Conservation (phyloP, 1,284 basidiomycete species). For the Polyporus tsugae region DNA sequence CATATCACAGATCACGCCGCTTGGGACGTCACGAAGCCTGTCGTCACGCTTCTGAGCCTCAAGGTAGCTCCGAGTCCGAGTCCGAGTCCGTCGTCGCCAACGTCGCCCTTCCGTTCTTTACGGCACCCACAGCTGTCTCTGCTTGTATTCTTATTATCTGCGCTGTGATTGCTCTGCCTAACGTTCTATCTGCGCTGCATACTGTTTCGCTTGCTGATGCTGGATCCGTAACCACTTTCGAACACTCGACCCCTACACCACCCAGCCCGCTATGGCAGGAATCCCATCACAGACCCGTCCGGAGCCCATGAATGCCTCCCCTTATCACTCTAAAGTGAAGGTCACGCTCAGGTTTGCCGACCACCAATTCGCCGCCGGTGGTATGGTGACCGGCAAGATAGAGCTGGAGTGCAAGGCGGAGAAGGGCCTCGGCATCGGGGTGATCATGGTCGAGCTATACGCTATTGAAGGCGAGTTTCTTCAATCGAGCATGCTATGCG, state of each 20-base stretch:
- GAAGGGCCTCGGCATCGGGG: slow-evolving; percentile 71
- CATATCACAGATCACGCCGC: neutral
- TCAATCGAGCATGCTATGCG: neutral
- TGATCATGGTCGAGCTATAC: slow-evolving; percentile 79
- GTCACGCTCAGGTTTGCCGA: slow-evolving; percentile 66
- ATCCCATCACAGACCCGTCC: slow-evolving; percentile 40
- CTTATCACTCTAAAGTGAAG: slow-evolving; percentile 78
- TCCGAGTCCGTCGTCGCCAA: slow-evolving; percentile 11
- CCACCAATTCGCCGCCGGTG: slow-evolving; percentile 67
- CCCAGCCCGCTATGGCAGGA: slow-evolving; percentile 9
- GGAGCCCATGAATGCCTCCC: slow-evolving; percentile 82
- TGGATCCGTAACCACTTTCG: slow-evolving; percentile 6
- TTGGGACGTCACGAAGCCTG: too few relatives aligned
- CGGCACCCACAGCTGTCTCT: slow-evolving; percentile 1
- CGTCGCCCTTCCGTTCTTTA: neutral
- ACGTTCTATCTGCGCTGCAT: slow-evolving; percentile 1
- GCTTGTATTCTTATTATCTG: slow-evolving; percentile 7
- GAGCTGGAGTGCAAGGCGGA: slow-evolving; percentile 80
- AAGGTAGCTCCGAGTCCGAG: too few relatives aligned
- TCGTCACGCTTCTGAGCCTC: slow-evolving; percentile 17
- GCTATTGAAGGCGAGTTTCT: slow-evolving; percentile 65
- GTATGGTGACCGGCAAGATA: slow-evolving; percentile 73
- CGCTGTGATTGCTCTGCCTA: neutral
- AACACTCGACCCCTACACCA: neutral
- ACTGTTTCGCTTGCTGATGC: slow-evolving; percentile 15